Base-by-base conservation (phyloP, 2,329 filamentous ascomycete genomes). In the Arthroderma sp. region DNA sequence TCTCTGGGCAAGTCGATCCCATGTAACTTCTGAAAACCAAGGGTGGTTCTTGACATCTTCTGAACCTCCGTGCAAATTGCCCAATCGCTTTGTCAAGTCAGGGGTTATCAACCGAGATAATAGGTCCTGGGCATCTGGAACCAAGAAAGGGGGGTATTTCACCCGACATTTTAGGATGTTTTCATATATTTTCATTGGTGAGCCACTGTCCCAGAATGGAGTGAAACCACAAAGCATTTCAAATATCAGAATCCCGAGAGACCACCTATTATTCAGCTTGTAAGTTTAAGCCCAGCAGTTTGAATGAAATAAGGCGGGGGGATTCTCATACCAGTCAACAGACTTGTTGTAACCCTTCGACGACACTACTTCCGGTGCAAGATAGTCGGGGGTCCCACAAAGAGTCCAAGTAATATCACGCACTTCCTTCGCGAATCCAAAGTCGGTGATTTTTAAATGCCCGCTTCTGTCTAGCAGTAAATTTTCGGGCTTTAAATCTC, bases 281-380 rank as follows among this genome's bases (percentile, higher is more conserved):
- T 53, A 44, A 50, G 48, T 43, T 22, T 22, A 22, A 39, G 46
- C 49, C n/a, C 32, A 45, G 48, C 39, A 44, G 31, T 38, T 34
- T 8, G 6, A 15, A 9, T 31, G 28, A 8, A 15, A 36, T 6
- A 48, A 22, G 15, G 15, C 15, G 15, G 15, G 15, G 15, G 15
- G 68, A 22, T 22, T 22, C 15, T 22, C 84, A 69, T 69, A 95
- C 91, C 91, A 98, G 63, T 98, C 91, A 11, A 98, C 91, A 36
- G 89, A 95, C 66, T 96, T 98, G 72, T 98, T 98, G 72, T 98
- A 98, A 43, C 91, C 91, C 68, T 96, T 96, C 64, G 89, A 95
- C 48, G 87, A 88, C n/a, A 98, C 91, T 9, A 98, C 91, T 68
- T 98, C 91, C 0, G 91, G 91, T 0, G 91, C 91, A 32, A 98